phyloP scores from a whole-genome alignment of 192 early-diverging fungal species.

The Funneliformis mosseae region DNA sequence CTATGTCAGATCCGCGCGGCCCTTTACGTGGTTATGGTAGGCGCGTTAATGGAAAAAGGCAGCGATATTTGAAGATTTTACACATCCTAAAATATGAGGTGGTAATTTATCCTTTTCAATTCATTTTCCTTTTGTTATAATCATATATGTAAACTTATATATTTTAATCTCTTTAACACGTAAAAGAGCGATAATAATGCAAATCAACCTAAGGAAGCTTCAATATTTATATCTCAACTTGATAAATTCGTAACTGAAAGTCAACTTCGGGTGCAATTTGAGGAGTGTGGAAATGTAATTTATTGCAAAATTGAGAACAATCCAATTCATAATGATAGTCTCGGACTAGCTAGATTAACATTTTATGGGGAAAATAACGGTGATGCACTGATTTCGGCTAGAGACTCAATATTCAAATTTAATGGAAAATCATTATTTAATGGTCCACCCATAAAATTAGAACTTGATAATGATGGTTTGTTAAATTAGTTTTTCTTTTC shows the following conservation, averaged over 20 bases:
- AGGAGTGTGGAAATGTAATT: conserved; percentile 19
- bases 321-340: conserved; percentile 49
- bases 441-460: conserved; percentile 37
- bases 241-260: background rate
- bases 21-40: background rate
- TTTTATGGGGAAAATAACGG: conserved; percentile 47
- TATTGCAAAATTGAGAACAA: conserved; percentile 48
- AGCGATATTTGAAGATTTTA: background rate
- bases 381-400: conserved; percentile 36
- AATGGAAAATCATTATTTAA: conserved; percentile 50
- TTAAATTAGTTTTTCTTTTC: too few relatives aligned
- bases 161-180: background rate
- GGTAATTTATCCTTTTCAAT: background rate
- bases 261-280: conserved; percentile 3
- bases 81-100: conserved; percentile 16
- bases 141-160: background rate
- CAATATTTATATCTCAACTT: background rate
- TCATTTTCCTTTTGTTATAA: background rate
- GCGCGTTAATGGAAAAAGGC: background rate
- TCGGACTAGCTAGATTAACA: conserved; percentile 53
- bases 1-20: background rate
- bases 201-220: background rate
- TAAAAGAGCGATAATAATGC: background rate
- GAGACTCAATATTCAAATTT: conserved; percentile 51
- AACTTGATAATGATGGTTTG: conserved; percentile 45